Evolutionary conservation across 2,329 filamentous ascomycete species (phyloP), one percentile per base, ranked within the genome.

Genomic region (Xylariaceae sp.): DNA sequence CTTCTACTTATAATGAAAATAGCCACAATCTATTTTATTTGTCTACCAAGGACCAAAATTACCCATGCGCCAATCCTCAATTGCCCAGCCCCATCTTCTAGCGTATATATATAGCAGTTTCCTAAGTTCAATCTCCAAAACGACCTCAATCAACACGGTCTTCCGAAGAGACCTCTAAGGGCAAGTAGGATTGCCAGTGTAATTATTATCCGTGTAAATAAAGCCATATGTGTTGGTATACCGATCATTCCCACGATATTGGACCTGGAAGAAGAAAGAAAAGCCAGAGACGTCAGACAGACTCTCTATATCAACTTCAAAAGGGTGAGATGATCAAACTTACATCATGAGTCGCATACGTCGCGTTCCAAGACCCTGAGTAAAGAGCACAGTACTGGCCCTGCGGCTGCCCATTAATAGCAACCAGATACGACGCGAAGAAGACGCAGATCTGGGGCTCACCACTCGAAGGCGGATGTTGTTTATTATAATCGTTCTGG

Each of bases 331-430:
- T n/a, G n/a, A n/a, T n/a, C 36, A 20, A n/a, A 55, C 57, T 56
- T 40, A 60, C 57, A 17, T 48, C 40, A 42, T 59, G 55, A 20
- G 55, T 59, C 27, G 56, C 57, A 36, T 57, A 60, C n/a, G 45
- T 47, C 6, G 48, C 32, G 22, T 60, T 52, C 54, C 61, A 65
- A 39, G 55, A 44, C 38, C 58, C 53, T n/a, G 56, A 64, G 56
- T 68, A 71, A 37, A 71, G 45, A 22, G 61, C 53, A 52, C 68
- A 71, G 48, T 67, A 64, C 11, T 64, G 63, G n/a, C 67, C 67
- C 22, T 62, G 47, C 2, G 64, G 55, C 22, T 47, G 42, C 12
- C 63, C 63, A 48, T 70, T 67, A 57, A 63, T 63, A 47, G 61
- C 59, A 21, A 68, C 47, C 41, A 71, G 55, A 48, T 66, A 72